These are phyloP conservation scores for Penicillium sp. DNA, from an alignment of 2,329 filamentous ascomycete genomes.

Conservation along the genomic window DNA sequence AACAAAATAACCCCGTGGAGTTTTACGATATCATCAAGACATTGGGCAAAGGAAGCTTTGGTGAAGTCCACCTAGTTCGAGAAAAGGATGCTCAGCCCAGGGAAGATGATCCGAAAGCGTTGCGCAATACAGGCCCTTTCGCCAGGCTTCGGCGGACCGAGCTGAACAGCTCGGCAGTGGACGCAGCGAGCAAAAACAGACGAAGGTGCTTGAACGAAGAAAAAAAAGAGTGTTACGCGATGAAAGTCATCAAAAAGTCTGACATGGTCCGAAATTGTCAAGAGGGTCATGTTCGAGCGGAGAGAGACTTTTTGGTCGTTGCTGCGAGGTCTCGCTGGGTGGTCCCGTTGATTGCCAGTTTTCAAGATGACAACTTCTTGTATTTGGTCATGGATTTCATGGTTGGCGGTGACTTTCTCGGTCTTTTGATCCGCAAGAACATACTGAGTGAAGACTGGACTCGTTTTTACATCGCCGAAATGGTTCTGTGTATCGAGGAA, in stretches of 20 bases:
- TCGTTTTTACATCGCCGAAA: conserved; percentile 87
- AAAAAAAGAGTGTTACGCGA: conserved; percentile 68
- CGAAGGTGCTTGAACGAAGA: conserved; percentile 26
- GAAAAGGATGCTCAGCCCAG: conserved; percentile 30
- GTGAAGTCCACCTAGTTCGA: conserved; percentile 81
- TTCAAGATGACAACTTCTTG: conserved; percentile 76
- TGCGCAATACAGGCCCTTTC: neutral
- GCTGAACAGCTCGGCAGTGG: conserved; percentile 10
- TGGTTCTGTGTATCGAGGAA: conserved; percentile 92
- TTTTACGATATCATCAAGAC: conserved; percentile 78
- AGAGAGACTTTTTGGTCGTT: conserved; percentile 84
- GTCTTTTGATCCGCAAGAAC: conserved; percentile 77
- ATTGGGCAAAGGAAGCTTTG: conserved; percentile 90
- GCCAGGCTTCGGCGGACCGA: conserved; percentile 3
- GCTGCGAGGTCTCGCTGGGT: conserved; percentile 88
- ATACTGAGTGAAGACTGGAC: conserved; percentile 71
- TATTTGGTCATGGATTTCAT: conserved; percentile 99
- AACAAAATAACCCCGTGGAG: conserved; percentile 49
- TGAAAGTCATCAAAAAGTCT: conserved; percentile 95
- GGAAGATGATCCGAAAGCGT: conserved; percentile 9
- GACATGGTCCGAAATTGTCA: conserved; percentile 87
- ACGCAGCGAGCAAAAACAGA: conserved; percentile 21
- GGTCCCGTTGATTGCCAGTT: conserved; percentile 79
- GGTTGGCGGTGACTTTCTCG: conserved; percentile 91
- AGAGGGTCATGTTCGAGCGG: conserved; percentile 84